Evolutionary conservation across 306 rosid species (phyloP).

Genomic region (Ormosia emarginata): DNA sequence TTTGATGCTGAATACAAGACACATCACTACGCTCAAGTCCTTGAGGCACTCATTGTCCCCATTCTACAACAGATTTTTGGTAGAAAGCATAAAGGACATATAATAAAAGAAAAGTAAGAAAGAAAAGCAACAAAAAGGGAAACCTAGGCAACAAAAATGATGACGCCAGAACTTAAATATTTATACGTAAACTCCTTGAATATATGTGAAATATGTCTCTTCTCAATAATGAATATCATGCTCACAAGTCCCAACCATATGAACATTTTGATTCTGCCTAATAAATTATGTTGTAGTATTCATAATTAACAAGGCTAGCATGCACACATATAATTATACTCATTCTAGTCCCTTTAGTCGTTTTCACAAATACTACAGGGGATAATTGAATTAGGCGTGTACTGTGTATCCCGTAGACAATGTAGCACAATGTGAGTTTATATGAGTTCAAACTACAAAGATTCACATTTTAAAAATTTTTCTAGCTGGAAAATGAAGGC

Average conservation of each 20-base stretch:
- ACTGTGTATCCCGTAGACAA: not conserved
- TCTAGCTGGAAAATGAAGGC: conserved; percentile 4
- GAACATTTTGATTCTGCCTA: conserved; percentile 21
- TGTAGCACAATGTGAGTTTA: not conserved
- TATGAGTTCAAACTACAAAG: not conserved
- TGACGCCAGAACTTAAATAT: conserved; percentile 1
- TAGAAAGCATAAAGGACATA: conserved; percentile 18
- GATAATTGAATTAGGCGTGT: not conserved
- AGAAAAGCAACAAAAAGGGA: conserved; percentile 33
- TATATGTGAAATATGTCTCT: not conserved
- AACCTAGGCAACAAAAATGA: conserved; percentile 19
- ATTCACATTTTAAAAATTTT: not conserved
- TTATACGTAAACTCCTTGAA: not conserved
- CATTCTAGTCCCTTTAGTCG: not conserved
- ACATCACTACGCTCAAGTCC: conserved; percentile 51
- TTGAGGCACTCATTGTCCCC: conserved; percentile 50
- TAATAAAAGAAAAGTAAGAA: conserved; percentile 28
- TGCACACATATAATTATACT: conserved; percentile 4
- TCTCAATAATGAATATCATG: conserved; percentile 35
- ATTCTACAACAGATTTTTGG: conserved; percentile 19
- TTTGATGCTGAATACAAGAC: conserved; percentile 82
- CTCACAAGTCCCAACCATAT: conserved; percentile 40
- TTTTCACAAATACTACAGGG: not conserved
- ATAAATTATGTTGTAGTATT: not conserved
- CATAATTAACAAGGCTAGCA: not conserved